phyloP scores from a whole-genome alignment of 345 rosid genomes.

The rapeseed (Brassica napus) region DNA sequence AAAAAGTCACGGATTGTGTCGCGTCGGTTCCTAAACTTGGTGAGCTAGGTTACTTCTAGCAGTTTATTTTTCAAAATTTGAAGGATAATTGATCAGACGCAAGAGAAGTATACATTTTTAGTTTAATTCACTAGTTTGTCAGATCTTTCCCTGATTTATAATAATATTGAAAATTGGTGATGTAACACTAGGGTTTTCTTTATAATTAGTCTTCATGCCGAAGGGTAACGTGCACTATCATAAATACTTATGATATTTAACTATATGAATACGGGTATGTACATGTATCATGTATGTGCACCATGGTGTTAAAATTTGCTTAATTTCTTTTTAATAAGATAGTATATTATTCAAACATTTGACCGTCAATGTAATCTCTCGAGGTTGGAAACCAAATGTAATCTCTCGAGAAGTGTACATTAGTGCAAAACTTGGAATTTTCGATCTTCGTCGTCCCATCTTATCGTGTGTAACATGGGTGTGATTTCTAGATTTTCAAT shows the following conservation, averaged over 20 bases:
- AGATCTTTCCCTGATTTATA: background rate
- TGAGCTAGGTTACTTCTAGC: background rate
- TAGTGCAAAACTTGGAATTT: background rate
- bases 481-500: background rate
- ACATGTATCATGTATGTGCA: background rate
- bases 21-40: background rate
- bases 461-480: background rate
- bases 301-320: background rate
- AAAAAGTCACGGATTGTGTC: conserved; percentile 15
- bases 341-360: conserved; percentile 12
- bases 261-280: background rate
- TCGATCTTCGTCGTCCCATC: conserved; percentile 1
- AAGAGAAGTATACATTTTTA: background rate
- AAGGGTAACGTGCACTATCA: background rate
- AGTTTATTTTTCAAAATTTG: background rate
- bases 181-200: background rate
- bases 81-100: background rate
- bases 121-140: background rate
- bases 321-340: background rate
- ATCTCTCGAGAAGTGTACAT: background rate
- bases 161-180: background rate
- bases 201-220: conserved; percentile 5
- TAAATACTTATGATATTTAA: background rate
- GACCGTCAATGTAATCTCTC: conserved; percentile 10
- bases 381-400: background rate